These are phyloP conservation scores for Boechera divaricarpa DNA, from an alignment of 345 rosid species.

Conservation along the genomic window DNA sequence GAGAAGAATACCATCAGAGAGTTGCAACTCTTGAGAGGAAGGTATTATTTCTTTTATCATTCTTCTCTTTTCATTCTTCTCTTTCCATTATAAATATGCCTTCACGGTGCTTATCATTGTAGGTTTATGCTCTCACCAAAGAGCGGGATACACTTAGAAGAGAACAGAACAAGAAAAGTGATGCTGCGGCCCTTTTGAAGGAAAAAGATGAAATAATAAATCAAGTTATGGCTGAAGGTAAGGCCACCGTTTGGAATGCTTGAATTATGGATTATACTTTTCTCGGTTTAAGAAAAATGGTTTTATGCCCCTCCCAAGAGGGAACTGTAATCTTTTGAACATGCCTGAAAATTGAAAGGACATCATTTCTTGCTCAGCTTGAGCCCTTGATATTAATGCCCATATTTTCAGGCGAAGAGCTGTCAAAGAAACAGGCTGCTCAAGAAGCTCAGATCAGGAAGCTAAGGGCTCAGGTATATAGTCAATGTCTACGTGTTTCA, in stretches of 20 bases:
- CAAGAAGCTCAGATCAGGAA: constrained; percentile 96
- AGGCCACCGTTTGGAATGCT: constrained; percentile 39
- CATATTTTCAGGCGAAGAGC: constrained; percentile 84
- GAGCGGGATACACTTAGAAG: constrained; percentile 98
- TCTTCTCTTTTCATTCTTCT: constrained; percentile 19
- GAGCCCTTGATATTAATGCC: constrained; percentile 31
- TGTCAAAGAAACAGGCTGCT: constrained; percentile 97
- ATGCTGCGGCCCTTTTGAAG: constrained; percentile 96
- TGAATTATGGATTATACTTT: neutral
- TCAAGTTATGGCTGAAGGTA: constrained; percentile 99
- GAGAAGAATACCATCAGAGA: constrained; percentile 98
- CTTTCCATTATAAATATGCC: constrained; percentile 17
- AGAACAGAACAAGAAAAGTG: constrained; percentile 93
- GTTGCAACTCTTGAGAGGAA: constrained; percentile 94
- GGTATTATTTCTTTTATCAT: constrained; percentile 50
- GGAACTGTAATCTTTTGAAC: constrained; percentile 6
- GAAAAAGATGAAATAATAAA: constrained; percentile 98
- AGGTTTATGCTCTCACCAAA: constrained; percentile 96
- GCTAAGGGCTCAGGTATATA: constrained; percentile 91
- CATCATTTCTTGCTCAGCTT: constrained; percentile 7
- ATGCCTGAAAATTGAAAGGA: constrained; percentile 8
- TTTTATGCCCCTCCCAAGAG: constrained; percentile 18
- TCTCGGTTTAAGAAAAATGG: neutral
- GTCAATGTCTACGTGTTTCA: constrained; percentile 13
- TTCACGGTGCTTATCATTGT: constrained; percentile 33